Percentiles rank a stretch among this genome's conserved stretches.
Evolutionary conservation across 2,329 filamentous ascomycete genomes (phyloP).

Genomic region (Dactylella cylindrospora): DNA sequence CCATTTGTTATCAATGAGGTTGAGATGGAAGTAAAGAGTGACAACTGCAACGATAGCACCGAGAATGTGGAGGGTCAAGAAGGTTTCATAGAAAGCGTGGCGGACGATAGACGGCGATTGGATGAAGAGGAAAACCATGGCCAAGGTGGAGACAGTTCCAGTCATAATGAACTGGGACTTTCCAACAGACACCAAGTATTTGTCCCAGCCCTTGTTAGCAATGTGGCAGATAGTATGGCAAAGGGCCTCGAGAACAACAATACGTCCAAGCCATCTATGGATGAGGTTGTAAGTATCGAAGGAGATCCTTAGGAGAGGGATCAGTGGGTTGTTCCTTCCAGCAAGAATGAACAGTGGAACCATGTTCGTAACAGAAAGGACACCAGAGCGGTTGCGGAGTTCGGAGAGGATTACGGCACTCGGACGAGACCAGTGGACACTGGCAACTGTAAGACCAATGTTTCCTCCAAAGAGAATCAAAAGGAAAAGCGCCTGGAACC

Average conservation of each 20-base stretch:
- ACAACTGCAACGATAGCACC: constrained; percentile 63
- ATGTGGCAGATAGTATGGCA: constrained; percentile 66
- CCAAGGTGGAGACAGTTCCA: constrained; percentile 55
- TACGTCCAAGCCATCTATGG: constrained; percentile 77
- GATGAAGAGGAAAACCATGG: constrained; percentile 65
- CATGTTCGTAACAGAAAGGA: constrained; percentile 75
- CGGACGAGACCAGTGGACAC: constrained; percentile 62
- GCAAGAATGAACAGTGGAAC: constrained; percentile 73
- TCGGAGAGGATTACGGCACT: constrained; percentile 56
- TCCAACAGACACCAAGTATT: constrained; percentile 1
- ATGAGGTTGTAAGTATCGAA: constrained; percentile 83
- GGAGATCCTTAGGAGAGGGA: constrained; percentile 69
- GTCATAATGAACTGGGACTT: constrained; percentile 24
- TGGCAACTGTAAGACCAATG: constrained; percentile 71
- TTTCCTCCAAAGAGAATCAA: constrained; percentile 70
- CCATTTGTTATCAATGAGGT: constrained; percentile 60
- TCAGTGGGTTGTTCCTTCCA: constrained; percentile 76
- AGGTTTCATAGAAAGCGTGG: constrained; percentile 77
- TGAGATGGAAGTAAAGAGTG: constrained; percentile 68
- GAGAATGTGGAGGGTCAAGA: constrained; percentile 71
- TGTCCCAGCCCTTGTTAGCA: constrained; percentile 51
- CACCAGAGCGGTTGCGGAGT: constrained; percentile 68
- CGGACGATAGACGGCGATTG: constrained; percentile 71
- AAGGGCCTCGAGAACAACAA: constrained; percentile 69
- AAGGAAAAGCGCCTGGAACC: constrained; percentile 72